Base-by-base conservation (phyloP, 2,329 filamentous ascomycete genomes). In the Zymoseptoria ardabiliae region DNA sequence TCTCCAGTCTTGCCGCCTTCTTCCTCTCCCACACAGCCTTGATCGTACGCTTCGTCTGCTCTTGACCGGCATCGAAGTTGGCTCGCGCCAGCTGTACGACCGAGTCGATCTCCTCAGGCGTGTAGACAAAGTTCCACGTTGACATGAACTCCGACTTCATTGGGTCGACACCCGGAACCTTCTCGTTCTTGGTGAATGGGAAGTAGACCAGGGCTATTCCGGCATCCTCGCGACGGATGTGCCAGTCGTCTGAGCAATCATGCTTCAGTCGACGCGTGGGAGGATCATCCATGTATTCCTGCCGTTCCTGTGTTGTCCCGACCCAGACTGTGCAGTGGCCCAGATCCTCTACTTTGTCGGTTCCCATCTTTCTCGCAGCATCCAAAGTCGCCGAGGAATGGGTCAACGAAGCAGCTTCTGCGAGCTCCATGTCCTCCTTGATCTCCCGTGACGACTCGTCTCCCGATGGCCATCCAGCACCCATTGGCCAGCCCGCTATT, bases 91-190 rank as follows among this genome's bases (percentile, higher is more conserved):
- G 81, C 4, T 82, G 81, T 2, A 96, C 88, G 0, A 96, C 91
- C 23, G 84, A 83, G 67, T 97, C 92, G 56, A 99, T 86, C 73
- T 99, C 88, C 59, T 94, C 87, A 0, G 91, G 87, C 1, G 89
- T 95, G 73, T 97, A 99, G 28, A 97, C 86, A 72, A 97, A 97
- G 72, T 99, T 99, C 94, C 94, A 99, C 0, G 94, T 99, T 66
- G 86, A 90, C 78, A 97, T 85, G 74, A 91, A 97, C 61, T 96
- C 91, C 56, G 85, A 89, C 2, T 82, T 84, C 22, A 86, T 85
- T 0, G 94, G 94, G 66, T 96, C 88, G n/a, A 97, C 87, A 50
- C 85, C 89, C 0, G 86, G 82, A 0, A 91, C 87, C 61, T 88
- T 87, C 0, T 87, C 82, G 72, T 99, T 97, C 25, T 88, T 84